phyloP scores from a whole-genome alignment of 345 rosid species.

The Lepidium sativum region DNA sequence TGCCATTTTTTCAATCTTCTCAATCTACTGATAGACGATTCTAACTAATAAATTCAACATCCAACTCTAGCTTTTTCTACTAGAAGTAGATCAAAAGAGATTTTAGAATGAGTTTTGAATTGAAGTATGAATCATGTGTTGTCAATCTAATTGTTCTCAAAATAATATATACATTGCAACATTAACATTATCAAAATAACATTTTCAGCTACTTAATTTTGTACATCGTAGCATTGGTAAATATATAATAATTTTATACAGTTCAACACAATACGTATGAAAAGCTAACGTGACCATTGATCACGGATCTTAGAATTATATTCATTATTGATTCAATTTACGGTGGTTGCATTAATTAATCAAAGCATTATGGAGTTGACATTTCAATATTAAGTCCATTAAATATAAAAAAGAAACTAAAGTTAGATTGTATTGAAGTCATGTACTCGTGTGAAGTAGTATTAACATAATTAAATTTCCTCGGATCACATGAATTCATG shows the following conservation, averaged over 20 bases:
- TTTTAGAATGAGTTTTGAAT: too few species aligned
- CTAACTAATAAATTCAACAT: too few species aligned
- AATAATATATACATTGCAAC: too few species aligned
- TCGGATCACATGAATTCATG: slow-evolving; percentile 15
- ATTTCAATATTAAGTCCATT: background rate
- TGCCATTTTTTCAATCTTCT: too few species aligned
- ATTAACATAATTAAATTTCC: slow-evolving; percentile 8
- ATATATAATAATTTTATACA: background rate
- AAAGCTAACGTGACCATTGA: background rate
- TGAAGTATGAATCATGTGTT: too few species aligned
- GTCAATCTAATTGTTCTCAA: too few species aligned
- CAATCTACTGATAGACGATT: too few species aligned
- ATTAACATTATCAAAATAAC: too few species aligned
- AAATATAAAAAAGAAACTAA: background rate
- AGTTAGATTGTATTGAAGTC: background rate
- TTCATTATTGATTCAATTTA: background rate
- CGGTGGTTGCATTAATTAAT: background rate
- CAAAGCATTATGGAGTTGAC: slow-evolving; percentile 15
- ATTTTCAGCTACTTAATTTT: background rate
- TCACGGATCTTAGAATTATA: slow-evolving; percentile 5
- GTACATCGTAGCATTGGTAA: background rate
- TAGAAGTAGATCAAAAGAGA: too few species aligned
- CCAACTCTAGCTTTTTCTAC: too few species aligned
- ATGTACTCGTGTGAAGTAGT: slow-evolving; percentile 14
- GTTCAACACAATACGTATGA: background rate